Percentiles rank a stretch among this genome's conserved stretches.
phyloP scores from a whole-genome alignment of 179 eudicot species.

The Beta lomatogona region DNA sequence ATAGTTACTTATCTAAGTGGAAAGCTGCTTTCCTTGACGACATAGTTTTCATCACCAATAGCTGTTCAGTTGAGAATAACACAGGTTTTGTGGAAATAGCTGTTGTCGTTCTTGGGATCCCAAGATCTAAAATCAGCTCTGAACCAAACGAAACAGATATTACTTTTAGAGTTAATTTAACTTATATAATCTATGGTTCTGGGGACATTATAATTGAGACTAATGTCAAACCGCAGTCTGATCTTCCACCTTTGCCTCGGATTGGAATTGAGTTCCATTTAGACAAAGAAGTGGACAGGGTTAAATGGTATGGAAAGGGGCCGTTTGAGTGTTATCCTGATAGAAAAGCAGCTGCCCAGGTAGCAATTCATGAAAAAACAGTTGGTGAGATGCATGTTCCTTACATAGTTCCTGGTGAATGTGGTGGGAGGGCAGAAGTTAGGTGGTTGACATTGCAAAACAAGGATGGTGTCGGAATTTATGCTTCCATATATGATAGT shows the following conservation, averaged over 20 bases:
- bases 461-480: constrained; percentile 65
- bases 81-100: constrained; percentile 56
- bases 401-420: constrained; percentile 88
- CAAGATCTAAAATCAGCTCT: constrained; percentile 38
- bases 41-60: constrained; percentile 45
- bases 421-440: constrained; percentile 90
- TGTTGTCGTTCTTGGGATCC: constrained; percentile 46
- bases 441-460: constrained; percentile 87
- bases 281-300: constrained; percentile 63
- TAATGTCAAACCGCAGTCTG: constrained; percentile 56
- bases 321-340: constrained; percentile 98
- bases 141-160: constrained; percentile 33
- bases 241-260: constrained; percentile 91
- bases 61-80: constrained; percentile 47
- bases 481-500: constrained; percentile 63
- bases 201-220: constrained; percentile 80
- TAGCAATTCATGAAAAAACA: constrained; percentile 66
- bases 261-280: constrained; percentile 85
- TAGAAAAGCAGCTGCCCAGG: constrained; percentile 83
- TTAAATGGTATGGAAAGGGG: constrained; percentile 91
- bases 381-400: constrained; percentile 94
- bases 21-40: constrained; percentile 69
- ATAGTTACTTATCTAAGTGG: constrained; percentile 81
- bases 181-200: constrained; percentile 65
- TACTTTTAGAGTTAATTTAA: constrained; percentile 50